Base-by-base conservation (phyloP, 371 early-diverging fungal genomes). In the Mucor irregularis region DNA sequence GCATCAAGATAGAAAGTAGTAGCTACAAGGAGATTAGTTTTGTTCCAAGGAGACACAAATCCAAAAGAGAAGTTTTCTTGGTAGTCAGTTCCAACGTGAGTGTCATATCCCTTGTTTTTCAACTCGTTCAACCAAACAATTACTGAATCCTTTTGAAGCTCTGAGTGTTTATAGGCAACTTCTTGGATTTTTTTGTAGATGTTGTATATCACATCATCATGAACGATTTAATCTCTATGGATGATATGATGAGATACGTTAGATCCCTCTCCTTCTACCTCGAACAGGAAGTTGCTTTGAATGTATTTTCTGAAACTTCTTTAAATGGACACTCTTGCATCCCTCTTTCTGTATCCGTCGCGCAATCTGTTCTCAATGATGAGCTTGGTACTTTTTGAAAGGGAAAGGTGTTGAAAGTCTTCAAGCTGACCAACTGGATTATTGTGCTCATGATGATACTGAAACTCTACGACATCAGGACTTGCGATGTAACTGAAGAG, bases 1-100 rank as follows among this genome's bases (percentile, higher is more conserved):
- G 52, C 42, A 40, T 51, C 40, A 9, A 51, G 11, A 35, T 42
- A 51, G 4, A 42, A n/a, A n/a, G n/a, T n/a, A n/a, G n/a, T n/a
- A n/a, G n/a, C n/a, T n/a, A n/a, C n/a, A n/a, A n/a, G n/a, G n/a
- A n/a, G n/a, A n/a, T n/a, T n/a, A n/a, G n/a, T n/a, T n/a, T n/a
- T n/a, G n/a, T n/a, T n/a, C n/a, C n/a, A n/a, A n/a, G n/a, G n/a
- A n/a, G n/a, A n/a, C n/a, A n/a, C n/a, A n/a, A n/a, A n/a, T n/a
- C n/a, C 39, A 30, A 4, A 52, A n/a, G 30, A 17, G 30, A 38
- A 38, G 19, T 10, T 21, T 5, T 2, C 3, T 10, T 38, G 11
- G 19, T 38, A 38, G 19, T 38, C 19, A n/a, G n/a, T 9, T 19
- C 19, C 38, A 17, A 38, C 38, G 22, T 19, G 35, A 25, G 24